Evolutionary conservation across 441 rosid species (phyloP), one percentile per base, ranked within the genome.

Genomic region (Eruca vesicaria): DNA sequence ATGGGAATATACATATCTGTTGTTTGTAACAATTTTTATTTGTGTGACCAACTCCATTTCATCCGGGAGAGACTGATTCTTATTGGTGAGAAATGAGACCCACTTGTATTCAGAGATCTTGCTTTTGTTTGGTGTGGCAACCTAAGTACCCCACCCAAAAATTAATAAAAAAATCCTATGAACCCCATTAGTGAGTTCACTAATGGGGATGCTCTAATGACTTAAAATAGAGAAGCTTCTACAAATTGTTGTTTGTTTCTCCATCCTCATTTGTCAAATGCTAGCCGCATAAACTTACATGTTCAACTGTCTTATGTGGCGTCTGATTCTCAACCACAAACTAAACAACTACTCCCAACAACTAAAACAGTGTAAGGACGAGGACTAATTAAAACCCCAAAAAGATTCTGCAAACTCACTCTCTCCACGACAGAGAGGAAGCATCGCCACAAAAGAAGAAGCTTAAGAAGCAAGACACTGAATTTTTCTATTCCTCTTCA

Each of bases 401-500:
- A 31, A 59, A 65, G 58, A 48, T 66, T 71, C 63, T 77, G 45
- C 58, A 26, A 66, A 35, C 53, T 70, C 12, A 9, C 2, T 41
- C 1, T 63, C 18, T 43, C 50, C 50, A 43, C 50, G 75, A 78
- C 72, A 69, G 73, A 48, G 79, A 79, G 76, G 73, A 74, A 80
- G 71, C 76, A 81, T 80, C 77, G 81, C 55, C 79, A 81, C 36
- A 66, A 76, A 78, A 65, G 12, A 43, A n/a, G 50, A 52, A 48
- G 57, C 70, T 45, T 73, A 56, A 80, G 61, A 60, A 68, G 55
- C 75, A 72, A 73, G 71, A 29, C 26, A 16, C 38, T 60, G 65
- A 57, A 7, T 32, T 14, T 33, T 53, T 8, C 21, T 20, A 4
- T 69, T 45, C 66, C 1, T 59, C 58, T 60, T 35, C 81, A 29